Percentiles rank a stretch among this genome's conserved stretches.
Evolutionary conservation across 2,329 filamentous ascomycete genomes (phyloP).

Genomic region (Phaeosphaeria sp.): DNA sequence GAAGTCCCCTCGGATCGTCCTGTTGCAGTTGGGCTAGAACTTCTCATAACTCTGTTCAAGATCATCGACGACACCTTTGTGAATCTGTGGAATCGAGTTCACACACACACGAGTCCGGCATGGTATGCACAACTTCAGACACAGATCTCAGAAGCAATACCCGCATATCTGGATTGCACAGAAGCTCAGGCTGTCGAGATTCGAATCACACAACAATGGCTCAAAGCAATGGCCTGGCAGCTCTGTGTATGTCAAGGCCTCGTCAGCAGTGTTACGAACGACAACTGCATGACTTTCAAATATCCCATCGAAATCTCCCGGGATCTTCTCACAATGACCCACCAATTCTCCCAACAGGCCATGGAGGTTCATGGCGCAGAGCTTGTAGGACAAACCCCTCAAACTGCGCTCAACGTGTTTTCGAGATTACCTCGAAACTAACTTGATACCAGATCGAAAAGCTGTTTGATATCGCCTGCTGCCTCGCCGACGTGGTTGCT

Average conservation of each 20-base stretch:
- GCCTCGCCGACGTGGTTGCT: conserved; percentile 75
- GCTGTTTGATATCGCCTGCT: conserved; percentile 76
- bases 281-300: conserved; percentile 67
- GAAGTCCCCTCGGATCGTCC: conserved; percentile 61
- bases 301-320: conserved; percentile 68
- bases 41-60: conserved; percentile 66
- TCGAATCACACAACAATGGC: conserved; percentile 73
- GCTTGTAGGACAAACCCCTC: conserved; percentile 61
- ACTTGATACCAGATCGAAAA: conserved; percentile 70
- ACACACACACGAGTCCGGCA: conserved; percentile 52
- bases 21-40: conserved; percentile 64
- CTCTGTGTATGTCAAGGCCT: conserved; percentile 70
- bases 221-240: conserved; percentile 75
- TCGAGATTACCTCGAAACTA: conserved; percentile 27
- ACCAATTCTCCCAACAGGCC: conserved; percentile 72
- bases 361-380: conserved; percentile 79
- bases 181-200: conserved; percentile 74
- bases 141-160: conserved; percentile 60
- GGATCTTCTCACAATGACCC: conserved; percentile 67
- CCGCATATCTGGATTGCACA: conserved; percentile 63
- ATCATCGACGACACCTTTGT: conserved; percentile 70
- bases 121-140: conserved; percentile 57
- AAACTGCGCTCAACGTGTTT: neutral
- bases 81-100: conserved; percentile 67
- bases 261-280: conserved; percentile 64